Percentiles rank a stretch among this genome's conserved stretches.
These are phyloP conservation scores for Ramaria sp. DNA, from an alignment of 768 basidiomycete species.

Conservation along the genomic window DNA sequence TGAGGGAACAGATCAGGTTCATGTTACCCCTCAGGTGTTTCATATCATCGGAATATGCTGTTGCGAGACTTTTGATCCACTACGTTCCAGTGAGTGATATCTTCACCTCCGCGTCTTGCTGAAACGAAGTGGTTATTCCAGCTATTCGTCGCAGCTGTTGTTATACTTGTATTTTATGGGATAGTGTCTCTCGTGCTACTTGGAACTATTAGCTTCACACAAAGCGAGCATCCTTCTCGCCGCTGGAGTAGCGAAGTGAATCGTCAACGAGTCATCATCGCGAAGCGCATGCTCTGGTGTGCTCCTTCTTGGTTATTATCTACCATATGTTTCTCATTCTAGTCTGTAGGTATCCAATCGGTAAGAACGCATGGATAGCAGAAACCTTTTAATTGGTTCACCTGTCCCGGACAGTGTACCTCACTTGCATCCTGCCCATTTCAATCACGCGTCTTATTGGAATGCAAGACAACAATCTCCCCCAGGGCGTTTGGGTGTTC, in stretches of 20 bases:
- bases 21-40: background rate
- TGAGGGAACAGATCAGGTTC: background rate
- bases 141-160: background rate
- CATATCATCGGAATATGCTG: conserved; percentile 4
- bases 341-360: conserved; percentile 1
- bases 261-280: background rate
- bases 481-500: background rate
- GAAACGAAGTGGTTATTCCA: background rate
- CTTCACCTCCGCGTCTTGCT: background rate
- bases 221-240: background rate
- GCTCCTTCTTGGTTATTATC: background rate
- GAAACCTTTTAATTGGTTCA: background rate
- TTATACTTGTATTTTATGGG: conserved; percentile 2
- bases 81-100: conserved; percentile 1
- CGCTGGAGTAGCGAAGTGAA: background rate
- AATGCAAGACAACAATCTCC: background rate
- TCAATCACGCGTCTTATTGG: background rate
- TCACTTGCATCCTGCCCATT: conserved; percentile 5
- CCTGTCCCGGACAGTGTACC: background rate
- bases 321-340: background rate
- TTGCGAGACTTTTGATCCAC: background rate
- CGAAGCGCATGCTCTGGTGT: conserved; percentile 8
- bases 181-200: background rate
- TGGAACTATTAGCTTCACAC: background rate
- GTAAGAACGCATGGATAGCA: background rate